These are phyloP conservation scores for Talaromyces albobiverticillius DNA, from an alignment of 2,329 filamentous ascomycete genomes.

Conservation along the genomic window DNA sequence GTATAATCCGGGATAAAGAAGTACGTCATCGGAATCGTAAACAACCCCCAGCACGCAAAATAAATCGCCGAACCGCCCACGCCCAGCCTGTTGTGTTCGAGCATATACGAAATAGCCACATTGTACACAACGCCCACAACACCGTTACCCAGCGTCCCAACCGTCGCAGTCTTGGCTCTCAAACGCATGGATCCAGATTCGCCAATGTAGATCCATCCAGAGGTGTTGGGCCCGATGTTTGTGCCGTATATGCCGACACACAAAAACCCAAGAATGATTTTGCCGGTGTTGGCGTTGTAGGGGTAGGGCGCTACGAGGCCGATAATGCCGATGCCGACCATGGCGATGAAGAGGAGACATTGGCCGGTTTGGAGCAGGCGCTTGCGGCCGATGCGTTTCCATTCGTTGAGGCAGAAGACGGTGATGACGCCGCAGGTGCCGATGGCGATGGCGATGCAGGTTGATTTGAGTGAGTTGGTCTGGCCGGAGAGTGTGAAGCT, in stretches of 20 bases:
- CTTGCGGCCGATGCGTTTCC: neutral
- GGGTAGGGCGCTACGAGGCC: neutral
- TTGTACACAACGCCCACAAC: neutral
- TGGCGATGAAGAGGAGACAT: neutral
- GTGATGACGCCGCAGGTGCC: neutral
- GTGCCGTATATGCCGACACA: neutral
- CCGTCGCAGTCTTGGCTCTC: neutral
- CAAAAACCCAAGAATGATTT: neutral
- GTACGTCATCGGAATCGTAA: neutral
- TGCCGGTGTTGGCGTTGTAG: neutral
- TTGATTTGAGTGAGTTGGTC: neutral
- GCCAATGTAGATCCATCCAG: neutral
- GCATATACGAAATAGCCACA: neutral
- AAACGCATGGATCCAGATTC: neutral
- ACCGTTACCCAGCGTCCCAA: neutral
- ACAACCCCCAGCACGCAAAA: neutral
- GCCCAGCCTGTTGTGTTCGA: neutral
- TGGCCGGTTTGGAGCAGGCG: neutral
- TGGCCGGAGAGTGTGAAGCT: neutral
- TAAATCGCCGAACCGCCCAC: neutral
- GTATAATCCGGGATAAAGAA: neutral
- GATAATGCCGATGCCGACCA: neutral
- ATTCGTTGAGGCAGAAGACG: neutral
- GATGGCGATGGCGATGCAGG: neutral
- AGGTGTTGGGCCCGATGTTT: neutral